These are phyloP conservation scores for Sophora flavescens DNA, from an alignment of 306 rosid genomes.

Conservation along the genomic window DNA sequence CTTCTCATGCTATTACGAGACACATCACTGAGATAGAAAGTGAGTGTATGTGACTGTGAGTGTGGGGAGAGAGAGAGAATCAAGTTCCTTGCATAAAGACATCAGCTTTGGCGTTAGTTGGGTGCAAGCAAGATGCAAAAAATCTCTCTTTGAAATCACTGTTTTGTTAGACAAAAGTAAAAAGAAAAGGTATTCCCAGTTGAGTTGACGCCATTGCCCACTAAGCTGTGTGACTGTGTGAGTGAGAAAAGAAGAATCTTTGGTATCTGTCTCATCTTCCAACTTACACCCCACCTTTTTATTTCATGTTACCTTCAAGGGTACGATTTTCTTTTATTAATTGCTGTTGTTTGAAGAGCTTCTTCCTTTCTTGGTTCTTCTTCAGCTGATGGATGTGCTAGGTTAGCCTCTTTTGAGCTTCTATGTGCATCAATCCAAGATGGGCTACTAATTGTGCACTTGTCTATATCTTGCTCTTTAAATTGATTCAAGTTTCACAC, in stretches of 20 bases:
- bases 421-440: conserved; percentile 35
- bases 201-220: conserved; percentile 42
- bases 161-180: conserved; percentile 43
- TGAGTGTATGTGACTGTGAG: not conserved
- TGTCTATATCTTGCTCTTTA: not conserved
- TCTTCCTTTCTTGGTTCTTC: conserved; percentile 43
- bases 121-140: conserved; percentile 11
- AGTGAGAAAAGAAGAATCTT: conserved; percentile 40
- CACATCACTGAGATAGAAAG: conserved; percentile 37
- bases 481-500: conserved; percentile 43
- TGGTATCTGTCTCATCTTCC: conserved; percentile 38
- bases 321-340: conserved; percentile 42
- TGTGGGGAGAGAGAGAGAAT: conserved; percentile 50
- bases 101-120: conserved; percentile 50
- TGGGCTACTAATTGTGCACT: conserved; percentile 29
- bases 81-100: conserved; percentile 63
- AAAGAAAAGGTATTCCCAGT: conserved; percentile 37
- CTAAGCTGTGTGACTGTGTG: conserved; percentile 21
- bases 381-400: conserved; percentile 39
- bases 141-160: conserved; percentile 37
- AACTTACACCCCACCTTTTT: conserved; percentile 29
- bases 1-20: conserved; percentile 42
- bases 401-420: conserved; percentile 38
- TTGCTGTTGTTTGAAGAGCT: conserved; percentile 34
- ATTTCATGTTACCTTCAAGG: conserved; percentile 32